These are phyloP conservation scores for Clarireedia sp. DNA, from an alignment of 2,329 filamentous ascomycete genomes.

Conservation along the genomic window DNA sequence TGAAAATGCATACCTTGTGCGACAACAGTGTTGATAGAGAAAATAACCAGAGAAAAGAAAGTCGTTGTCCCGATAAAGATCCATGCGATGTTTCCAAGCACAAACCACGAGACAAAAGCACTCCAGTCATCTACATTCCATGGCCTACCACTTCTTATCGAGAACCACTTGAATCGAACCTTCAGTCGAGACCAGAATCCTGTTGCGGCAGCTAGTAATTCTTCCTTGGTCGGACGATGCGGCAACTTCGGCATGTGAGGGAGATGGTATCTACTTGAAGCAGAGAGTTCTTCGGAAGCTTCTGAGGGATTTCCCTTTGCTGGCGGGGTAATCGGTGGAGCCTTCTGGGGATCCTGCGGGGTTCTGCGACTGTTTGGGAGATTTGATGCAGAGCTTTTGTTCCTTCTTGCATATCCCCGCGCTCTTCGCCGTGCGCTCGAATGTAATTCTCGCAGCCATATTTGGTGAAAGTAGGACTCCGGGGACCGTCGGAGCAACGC, in stretches of 20 bases:
- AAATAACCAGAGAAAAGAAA: conserved; percentile 86
- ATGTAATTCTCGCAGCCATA: conserved; percentile 27
- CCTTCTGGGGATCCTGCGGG: conserved; percentile 16
- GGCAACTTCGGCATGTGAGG: conserved; percentile 58
- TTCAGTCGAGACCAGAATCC: conserved; percentile 87
- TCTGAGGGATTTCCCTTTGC: conserved; percentile 12
- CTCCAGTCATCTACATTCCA: conserved; percentile 97
- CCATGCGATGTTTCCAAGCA: conserved; percentile 90
- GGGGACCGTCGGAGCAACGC: conserved; percentile 11
- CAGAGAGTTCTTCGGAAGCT: conserved; percentile 16
- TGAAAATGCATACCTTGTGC: conserved; percentile 63
- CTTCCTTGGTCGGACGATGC: conserved; percentile 89
- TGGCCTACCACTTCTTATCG: conserved; percentile 84
- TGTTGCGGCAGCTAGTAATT: conserved; percentile 81
- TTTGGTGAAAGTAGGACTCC: conserved; percentile 12
- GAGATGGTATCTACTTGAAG: conserved; percentile 46
- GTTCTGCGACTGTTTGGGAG: conserved; percentile 16
- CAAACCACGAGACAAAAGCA: conserved; percentile 90
- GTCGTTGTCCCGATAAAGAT: conserved; percentile 94
- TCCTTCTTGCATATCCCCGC: conserved; percentile 21
- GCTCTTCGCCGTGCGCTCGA: conserved; percentile 22
- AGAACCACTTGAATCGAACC: conserved; percentile 95
- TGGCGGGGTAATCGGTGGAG: conserved; percentile 13
- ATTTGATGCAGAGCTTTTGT: conserved; percentile 28
- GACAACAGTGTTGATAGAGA: conserved; percentile 91